phyloP scores from a whole-genome alignment of 805 yeast species.

The Starmerella kuoi region DNA sequence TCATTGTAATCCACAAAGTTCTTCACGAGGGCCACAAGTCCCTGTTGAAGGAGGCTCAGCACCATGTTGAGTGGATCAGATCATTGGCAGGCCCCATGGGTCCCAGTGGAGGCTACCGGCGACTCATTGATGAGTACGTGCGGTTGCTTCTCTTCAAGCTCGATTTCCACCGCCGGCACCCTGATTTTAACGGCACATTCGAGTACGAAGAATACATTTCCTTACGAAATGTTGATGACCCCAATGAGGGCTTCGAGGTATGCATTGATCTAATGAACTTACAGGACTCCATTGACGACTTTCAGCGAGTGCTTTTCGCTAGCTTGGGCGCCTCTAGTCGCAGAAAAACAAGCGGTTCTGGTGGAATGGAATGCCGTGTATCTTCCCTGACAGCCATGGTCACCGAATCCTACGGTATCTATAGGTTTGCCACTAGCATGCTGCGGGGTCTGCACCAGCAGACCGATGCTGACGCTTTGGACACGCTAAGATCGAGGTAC shows the following conservation, averaged over 20 bases:
- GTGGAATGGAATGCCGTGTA: slow-evolving; percentile 56
- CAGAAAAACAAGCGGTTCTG: slow-evolving; percentile 9
- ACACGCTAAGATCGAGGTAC: slow-evolving; percentile 61
- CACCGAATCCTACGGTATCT: slow-evolving; percentile 84
- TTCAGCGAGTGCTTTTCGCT: slow-evolving; percentile 65
- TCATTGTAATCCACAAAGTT: slow-evolving; percentile 78
- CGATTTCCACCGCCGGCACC: slow-evolving; percentile 69
- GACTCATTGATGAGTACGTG: slow-evolving; percentile 67
- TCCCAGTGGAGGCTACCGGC: slow-evolving; percentile 39
- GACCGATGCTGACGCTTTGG: slow-evolving; percentile 61
- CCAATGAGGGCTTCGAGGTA: slow-evolving; percentile 89
- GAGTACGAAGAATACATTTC: slow-evolving; percentile 94
- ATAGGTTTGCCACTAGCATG: slow-evolving; percentile 82
- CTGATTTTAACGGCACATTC: slow-evolving; percentile 87
- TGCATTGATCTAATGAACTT: slow-evolving; percentile 72
- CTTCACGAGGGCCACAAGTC: slow-evolving; percentile 97
- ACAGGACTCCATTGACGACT: slow-evolving; percentile 72
- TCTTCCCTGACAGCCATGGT: slow-evolving; percentile 83
- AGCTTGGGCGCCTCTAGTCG: slow-evolving; percentile 41
- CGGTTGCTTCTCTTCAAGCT: slow-evolving; percentile 58
- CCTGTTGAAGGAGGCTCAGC: slow-evolving; percentile 65
- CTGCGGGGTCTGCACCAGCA: slow-evolving; percentile 71
- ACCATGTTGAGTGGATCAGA: slow-evolving; percentile 65
- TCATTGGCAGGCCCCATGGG: slow-evolving; percentile 42
- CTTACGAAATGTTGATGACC: slow-evolving; percentile 74